A percentile compares a stretch with the other conserved stretches of the same genome.
phyloP scores from a whole-genome alignment of 805 yeast genomes.

The Maudiozyma barnettii region DNA sequence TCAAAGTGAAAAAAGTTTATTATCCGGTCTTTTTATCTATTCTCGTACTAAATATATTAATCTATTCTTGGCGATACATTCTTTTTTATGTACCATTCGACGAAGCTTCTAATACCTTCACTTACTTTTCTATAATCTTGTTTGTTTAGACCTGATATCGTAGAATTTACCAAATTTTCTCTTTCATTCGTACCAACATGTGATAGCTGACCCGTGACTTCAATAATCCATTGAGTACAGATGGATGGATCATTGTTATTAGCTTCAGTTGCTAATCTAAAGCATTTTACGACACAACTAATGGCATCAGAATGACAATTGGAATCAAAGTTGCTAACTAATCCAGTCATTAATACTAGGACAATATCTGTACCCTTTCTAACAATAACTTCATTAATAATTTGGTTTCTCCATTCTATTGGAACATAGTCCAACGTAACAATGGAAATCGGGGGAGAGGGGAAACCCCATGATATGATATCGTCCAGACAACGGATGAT shows the following conservation, averaged over 20 bases:
- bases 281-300: conserved; percentile 57
- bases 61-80: conserved; percentile 44
- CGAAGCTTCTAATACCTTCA: conserved; percentile 62
- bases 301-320: conserved; percentile 68
- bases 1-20: neutral
- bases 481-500: conserved; percentile 74
- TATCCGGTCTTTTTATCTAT: neutral
- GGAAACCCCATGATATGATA: conserved; percentile 75
- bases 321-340: conserved; percentile 59
- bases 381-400: conserved; percentile 37
- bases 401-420: conserved; percentile 40
- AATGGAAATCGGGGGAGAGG: conserved; percentile 68
- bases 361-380: conserved; percentile 49
- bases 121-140: conserved; percentile 70
- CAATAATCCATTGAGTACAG: conserved; percentile 47
- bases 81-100: conserved; percentile 74
- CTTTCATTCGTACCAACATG: conserved; percentile 64
- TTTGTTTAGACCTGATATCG: conserved; percentile 51
- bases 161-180: conserved; percentile 46
- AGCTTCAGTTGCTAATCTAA: conserved; percentile 43
- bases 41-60: neutral
- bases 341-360: conserved; percentile 48
- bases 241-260: conserved; percentile 32
- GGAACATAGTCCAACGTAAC: conserved; percentile 44
- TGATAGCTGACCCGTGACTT: conserved; percentile 38